phyloP scores from a whole-genome alignment of 1,139 yeast species.

The Saccharomycopsis hybrid region DNA sequence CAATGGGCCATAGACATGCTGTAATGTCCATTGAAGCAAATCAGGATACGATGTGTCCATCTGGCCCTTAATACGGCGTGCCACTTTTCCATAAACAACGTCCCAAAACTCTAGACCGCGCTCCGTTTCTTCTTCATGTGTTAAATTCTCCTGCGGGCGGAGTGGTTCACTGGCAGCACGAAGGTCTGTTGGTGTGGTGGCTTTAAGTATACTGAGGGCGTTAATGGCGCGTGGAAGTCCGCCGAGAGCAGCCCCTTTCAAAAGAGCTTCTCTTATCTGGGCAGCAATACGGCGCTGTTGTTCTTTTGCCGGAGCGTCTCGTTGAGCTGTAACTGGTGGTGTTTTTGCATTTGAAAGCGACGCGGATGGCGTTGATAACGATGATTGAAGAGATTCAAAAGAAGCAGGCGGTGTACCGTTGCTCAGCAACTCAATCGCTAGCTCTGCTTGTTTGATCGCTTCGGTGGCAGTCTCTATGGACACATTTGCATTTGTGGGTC shows the following conservation, averaged over 20 bases:
- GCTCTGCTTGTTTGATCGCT: conserved; percentile 15
- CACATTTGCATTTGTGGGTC: conserved; percentile 10
- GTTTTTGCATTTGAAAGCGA: neutral
- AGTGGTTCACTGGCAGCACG: conserved; percentile 22
- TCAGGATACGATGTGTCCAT: conserved; percentile 77
- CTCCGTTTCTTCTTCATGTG: conserved; percentile 27
- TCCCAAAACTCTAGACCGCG: conserved; percentile 72
- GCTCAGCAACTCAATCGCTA: conserved; percentile 1
- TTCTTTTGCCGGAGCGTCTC: conserved; percentile 20
- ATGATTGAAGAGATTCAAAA: conserved; percentile 11
- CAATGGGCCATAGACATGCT: conserved; percentile 72
- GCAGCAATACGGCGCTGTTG: conserved; percentile 37
- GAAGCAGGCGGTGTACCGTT: conserved; percentile 16
- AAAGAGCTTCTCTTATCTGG: conserved; percentile 65
- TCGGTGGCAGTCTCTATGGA: conserved; percentile 30
- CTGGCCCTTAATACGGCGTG: conserved; percentile 59
- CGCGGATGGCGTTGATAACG: neutral
- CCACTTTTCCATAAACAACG: conserved; percentile 67
- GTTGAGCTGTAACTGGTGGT: too few species aligned
- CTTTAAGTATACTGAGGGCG: conserved; percentile 58
- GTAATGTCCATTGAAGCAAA: conserved; percentile 65
- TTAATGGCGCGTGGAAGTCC: conserved; percentile 86
- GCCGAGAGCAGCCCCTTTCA: conserved; percentile 70
- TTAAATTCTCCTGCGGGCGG: neutral
- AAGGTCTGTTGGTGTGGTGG: conserved; percentile 52